Conservation (phyloP, 306 rosid species). For the Citrullus amarus region DNA sequence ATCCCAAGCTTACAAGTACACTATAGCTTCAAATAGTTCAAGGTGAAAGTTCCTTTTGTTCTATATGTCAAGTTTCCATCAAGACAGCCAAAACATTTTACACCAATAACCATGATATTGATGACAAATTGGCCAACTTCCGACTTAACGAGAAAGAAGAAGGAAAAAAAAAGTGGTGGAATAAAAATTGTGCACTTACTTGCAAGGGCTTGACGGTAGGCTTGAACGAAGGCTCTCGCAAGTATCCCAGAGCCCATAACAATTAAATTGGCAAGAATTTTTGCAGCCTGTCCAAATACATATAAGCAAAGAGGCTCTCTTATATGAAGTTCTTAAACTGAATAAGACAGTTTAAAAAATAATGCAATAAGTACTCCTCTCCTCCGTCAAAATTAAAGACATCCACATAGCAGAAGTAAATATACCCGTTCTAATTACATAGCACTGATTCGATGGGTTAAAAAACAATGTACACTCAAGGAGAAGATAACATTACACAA, state of each 20-base stretch:
- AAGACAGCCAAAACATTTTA: background rate
- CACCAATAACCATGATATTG: background rate
- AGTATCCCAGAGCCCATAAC: slow-evolving; percentile 68
- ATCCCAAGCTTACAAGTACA: background rate
- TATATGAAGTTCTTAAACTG: background rate
- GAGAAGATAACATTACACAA: background rate
- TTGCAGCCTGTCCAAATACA: slow-evolving; percentile 55
- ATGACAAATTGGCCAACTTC: background rate
- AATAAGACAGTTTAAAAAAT: background rate
- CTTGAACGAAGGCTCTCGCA: slow-evolving; percentile 68
- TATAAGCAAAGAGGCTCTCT: background rate
- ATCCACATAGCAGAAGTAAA: background rate
- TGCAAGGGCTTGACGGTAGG: slow-evolving; percentile 71
- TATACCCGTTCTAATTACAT: background rate
- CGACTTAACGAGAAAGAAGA: no score
- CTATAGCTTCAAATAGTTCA: background rate
- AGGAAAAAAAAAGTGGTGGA: background rate
- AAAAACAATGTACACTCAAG: background rate
- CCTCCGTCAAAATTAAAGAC: background rate
- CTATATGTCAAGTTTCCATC: background rate
- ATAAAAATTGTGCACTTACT: slow-evolving; percentile 33
- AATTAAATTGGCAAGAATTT: slow-evolving; percentile 64
- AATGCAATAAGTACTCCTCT: background rate
- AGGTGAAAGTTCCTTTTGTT: background rate
- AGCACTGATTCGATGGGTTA: background rate